phyloP scores from a whole-genome alignment of 2,329 filamentous ascomycete genomes.

The Aspergillus brasiliensis region DNA sequence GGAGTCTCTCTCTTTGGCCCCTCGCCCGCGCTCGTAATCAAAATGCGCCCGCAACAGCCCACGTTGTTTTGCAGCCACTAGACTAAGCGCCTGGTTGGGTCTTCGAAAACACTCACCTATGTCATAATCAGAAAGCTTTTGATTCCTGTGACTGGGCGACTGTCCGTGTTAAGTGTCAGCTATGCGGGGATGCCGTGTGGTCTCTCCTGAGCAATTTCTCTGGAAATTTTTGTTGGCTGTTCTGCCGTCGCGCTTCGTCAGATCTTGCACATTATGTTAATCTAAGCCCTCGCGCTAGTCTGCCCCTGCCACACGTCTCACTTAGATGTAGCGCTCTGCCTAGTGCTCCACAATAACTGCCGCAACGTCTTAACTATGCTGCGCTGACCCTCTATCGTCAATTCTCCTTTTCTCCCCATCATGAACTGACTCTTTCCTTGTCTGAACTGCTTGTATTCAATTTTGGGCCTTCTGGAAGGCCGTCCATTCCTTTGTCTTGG shows the following conservation, averaged over 20 bases:
- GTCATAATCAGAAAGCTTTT: conserved; percentile 9
- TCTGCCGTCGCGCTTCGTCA: conserved; percentile 15
- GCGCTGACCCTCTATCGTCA: conserved; percentile 11
- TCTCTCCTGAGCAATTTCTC: conserved; percentile 15
- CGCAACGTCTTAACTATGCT: conserved; percentile 11
- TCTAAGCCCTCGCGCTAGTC: conserved; percentile 18
- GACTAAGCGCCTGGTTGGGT: conserved; percentile 30
- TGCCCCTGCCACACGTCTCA: conserved; percentile 17
- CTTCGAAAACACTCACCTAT: conserved; percentile 9
- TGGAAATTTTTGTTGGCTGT: conserved; percentile 16
- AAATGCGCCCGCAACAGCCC: conserved; percentile 22
- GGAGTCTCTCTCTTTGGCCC: conserved; percentile 15
- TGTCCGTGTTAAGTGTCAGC: neutral
- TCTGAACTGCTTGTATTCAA: conserved; percentile 16
- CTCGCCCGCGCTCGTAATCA: conserved; percentile 20
- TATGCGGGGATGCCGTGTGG: neutral
- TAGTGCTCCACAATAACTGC: conserved; percentile 21
- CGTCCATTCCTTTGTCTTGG: conserved; percentile 35
- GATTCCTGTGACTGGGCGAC: conserved; percentile 10
- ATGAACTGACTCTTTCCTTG: conserved; percentile 23
- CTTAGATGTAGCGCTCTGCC: conserved; percentile 17
- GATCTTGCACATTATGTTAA: conserved; percentile 14
- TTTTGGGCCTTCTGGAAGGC: conserved; percentile 43
- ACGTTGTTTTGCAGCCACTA: conserved; percentile 23
- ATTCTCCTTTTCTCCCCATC: conserved; percentile 14